Evolutionary conservation across 176 grass and related monocot species (phyloP), one percentile per base, ranked within the genome.

Genomic region (Rhipidocladum racemiflorum): DNA sequence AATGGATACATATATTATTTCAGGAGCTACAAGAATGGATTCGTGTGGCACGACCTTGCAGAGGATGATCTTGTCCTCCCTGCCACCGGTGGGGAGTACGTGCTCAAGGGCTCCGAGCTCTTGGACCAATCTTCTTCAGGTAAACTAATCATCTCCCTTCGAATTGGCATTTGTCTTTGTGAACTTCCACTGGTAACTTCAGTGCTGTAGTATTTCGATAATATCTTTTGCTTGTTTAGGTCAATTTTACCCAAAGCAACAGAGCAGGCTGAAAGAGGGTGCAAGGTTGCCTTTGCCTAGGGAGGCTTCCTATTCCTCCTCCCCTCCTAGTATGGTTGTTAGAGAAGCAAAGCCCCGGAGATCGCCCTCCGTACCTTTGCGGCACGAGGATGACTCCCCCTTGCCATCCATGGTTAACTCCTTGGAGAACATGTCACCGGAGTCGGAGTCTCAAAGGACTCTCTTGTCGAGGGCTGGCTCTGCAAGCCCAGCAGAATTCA

Each of bases 11-110:
- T 40, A 9, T 13, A 17, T 18, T 5, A 21, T 77, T 63, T 55
- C 90, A 97, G 95, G 92, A 91, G 91, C 78, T 95, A 99, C 89
- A 99, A 99, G 91, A 95, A 90, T 14, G 96, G 96, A 23, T 99
- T 99, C 67, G 96, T 99, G 62, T 99, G 96, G 96, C 96, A 99
- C 16, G 96, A 99, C 75, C 90, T 99, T 53, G 79, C 83, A 3
- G 87, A 90, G 74, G 92, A 99, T 14, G 96, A 99, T 77, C 96
- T 91, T 18, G 83, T 99, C 25, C 74, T 93, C 68, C 91, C 92
- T 21, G 91, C 96, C 17, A 85, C 88, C 25, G 96, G 88, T 28
- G 86, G 92, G 36, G 96, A 99, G 85, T 95, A 99, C 30, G 93
- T 99, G 59, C 91, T 99, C 65, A 99, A 99, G 74, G 96, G 96